Evolutionary conservation across 2,329 filamentous ascomycete species (phyloP).

Genomic region (Fusarium stilboides): DNA sequence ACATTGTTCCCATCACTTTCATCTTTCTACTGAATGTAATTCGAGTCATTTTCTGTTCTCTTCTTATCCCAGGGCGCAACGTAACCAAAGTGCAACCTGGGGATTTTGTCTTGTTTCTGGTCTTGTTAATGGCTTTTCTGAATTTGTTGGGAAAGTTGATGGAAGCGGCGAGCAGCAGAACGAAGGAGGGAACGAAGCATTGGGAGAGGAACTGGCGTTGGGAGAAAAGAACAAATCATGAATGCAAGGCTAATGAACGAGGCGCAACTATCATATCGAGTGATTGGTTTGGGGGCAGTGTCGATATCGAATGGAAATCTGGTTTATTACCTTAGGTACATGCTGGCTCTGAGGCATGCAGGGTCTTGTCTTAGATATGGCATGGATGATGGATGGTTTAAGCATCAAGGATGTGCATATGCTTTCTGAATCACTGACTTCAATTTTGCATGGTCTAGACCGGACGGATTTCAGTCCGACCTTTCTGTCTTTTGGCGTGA

Average conservation of each 20-base stretch:
- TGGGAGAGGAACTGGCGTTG: slow-evolving; percentile 33
- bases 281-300: slow-evolving; percentile 15
- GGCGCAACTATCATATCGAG: background rate
- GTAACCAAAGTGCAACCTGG: slow-evolving; percentile 1
- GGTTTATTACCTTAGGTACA: background rate
- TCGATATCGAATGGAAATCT: slow-evolving; percentile 3
- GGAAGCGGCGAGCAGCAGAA: background rate
- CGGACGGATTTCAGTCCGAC: background rate
- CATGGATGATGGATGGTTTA: background rate
- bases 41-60: slow-evolving; percentile 22
- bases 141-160: slow-evolving; percentile 1
- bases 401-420: background rate
- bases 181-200: slow-evolving; percentile 12
- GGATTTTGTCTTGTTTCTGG: slow-evolving; percentile 6
- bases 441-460: slow-evolving; percentile 2
- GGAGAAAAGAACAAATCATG: slow-evolving; percentile 13
- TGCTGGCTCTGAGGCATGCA: background rate
- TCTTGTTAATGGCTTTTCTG: slow-evolving; percentile 10
- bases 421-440: background rate
- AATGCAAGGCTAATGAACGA: slow-evolving; percentile 19
- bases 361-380: background rate
- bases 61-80: slow-evolving; percentile 4
- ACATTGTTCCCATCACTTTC: slow-evolving; percentile 33
- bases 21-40: slow-evolving; percentile 30
- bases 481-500: slow-evolving; percentile 10